These are phyloP conservation scores for Rubia occidens DNA, from an alignment of 305 asterid species.

Conservation along the genomic window DNA sequence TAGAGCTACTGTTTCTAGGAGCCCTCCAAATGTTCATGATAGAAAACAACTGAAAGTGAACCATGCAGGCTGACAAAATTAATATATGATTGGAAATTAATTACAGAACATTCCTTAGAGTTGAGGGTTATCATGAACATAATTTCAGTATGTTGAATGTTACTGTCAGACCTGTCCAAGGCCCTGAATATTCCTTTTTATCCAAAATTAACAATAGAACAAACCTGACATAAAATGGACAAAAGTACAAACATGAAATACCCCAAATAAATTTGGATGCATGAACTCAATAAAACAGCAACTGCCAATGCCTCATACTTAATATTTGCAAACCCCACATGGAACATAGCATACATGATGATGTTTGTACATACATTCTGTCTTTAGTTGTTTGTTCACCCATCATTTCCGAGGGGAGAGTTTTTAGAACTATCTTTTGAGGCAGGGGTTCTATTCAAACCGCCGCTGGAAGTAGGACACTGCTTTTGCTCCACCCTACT, in stretches of 20 bases:
- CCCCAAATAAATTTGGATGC: not conserved
- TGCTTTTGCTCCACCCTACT: not conserved
- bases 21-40: not conserved
- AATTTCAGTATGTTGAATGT: not conserved
- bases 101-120: not conserved
- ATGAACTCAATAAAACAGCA: not conserved
- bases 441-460: not conserved
- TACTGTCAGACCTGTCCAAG: not conserved
- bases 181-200: not conserved
- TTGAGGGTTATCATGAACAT: not conserved
- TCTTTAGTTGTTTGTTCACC: not conserved
- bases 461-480: not conserved
- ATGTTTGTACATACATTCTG: not conserved
- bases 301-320: not conserved
- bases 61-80: not conserved
- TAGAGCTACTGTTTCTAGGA: not conserved
- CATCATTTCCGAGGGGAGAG: not conserved
- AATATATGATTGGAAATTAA: not conserved
- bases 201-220: not conserved
- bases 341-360: not conserved
- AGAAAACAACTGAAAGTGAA: no score
- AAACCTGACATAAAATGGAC: not conserved
- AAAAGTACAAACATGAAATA: not conserved
- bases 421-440: not conserved
- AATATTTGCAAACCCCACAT: not conserved